Evolutionary conservation across 768 basidiomycete species (phyloP).

Genomic region (Tephrocybe sp.): DNA sequence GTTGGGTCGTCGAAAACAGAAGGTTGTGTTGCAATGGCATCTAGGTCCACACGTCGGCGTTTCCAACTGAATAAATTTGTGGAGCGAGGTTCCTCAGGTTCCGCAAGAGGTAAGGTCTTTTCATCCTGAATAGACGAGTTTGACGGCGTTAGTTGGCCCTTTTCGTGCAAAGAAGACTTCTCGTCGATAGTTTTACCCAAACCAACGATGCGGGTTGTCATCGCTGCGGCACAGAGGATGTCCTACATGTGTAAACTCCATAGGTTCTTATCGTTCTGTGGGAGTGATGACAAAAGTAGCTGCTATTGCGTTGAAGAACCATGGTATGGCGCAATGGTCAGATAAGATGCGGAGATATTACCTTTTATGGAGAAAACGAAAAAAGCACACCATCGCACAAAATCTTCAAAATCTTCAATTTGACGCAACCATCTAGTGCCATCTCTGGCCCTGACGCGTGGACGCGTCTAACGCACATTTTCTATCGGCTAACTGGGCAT

Average conservation of each 20-base stretch:
- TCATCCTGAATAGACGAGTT: neutral
- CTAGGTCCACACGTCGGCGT: slow-evolving; percentile 33
- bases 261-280: slow-evolving; percentile 6
- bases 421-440: no score
- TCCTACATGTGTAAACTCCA: neutral
- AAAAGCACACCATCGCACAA: neutral
- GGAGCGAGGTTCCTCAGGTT: slow-evolving; percentile 14
- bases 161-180: slow-evolving; percentile 20
- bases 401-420: no score
- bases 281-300: neutral
- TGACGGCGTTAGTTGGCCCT: slow-evolving; percentile 2
- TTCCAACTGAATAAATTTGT: slow-evolving; percentile 30
- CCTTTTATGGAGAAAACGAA: slow-evolving; percentile 12
- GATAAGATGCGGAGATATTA: neutral
- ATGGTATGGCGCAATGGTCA: slow-evolving; percentile 23
- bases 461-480: slow-evolving; percentile 1
- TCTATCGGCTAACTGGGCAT: neutral
- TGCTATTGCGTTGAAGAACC: slow-evolving; percentile 19
- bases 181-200: slow-evolving; percentile 10
- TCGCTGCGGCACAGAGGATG: neutral
- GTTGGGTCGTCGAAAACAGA: slow-evolving; percentile 61
- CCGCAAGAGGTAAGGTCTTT: neutral
- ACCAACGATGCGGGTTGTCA: slow-evolving; percentile 18
- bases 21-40: slow-evolving; percentile 56
- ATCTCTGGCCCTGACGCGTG: neutral